Evolutionary conservation across 148 eudicot species (phyloP), one percentile per base, ranked within the genome.

Genomic region (Rhododendron williamsianum): DNA sequence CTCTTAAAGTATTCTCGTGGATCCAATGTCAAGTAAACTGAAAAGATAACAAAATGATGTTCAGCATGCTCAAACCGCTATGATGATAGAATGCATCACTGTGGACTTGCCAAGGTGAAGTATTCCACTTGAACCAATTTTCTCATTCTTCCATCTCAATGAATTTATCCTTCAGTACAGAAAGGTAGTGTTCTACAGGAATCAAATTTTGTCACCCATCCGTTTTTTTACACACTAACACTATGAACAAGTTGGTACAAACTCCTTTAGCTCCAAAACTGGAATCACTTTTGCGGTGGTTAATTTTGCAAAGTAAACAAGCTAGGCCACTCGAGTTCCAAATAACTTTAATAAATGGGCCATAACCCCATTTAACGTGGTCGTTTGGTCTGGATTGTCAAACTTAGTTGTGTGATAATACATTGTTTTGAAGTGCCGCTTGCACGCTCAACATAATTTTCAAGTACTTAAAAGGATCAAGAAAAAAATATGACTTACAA

Each of bases 401-500:
- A 74, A 74, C 13, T 74, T 36, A 94, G 80, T 80, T 74, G 87
- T 0, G 94, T 78, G 46, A 23, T 23, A 19, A 77, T 77, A 4
- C 9, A 25, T 71, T 33, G 12, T 67, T 30, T 30, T 30, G 16
- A 69, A 71, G 19, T 30, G 38, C 38, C 43, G 38, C 38, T 4
- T 13, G 30, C 19, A 27, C 18, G 12, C 30, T n/a, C 72, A 65
- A 65, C 33, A 65, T 71, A 21, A 6, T 71, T 30, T 71, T 71
- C 38, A 13, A 27, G 19, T 25, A 71, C 18, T 27, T 67, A 43
- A 69, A 35, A 46, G 72, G 8, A 83, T 69, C 45, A 9, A 82
- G 2, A 25, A 30, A 43, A 11, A 38, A 36, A 65, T 4, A 21
- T 7, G 35, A 90, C 99, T 93, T 91, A 96, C 99, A 72, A 95